Evolutionary conservation across 2,329 filamentous ascomycete species (phyloP).

Genomic region (Colletotrichum truncatum): DNA sequence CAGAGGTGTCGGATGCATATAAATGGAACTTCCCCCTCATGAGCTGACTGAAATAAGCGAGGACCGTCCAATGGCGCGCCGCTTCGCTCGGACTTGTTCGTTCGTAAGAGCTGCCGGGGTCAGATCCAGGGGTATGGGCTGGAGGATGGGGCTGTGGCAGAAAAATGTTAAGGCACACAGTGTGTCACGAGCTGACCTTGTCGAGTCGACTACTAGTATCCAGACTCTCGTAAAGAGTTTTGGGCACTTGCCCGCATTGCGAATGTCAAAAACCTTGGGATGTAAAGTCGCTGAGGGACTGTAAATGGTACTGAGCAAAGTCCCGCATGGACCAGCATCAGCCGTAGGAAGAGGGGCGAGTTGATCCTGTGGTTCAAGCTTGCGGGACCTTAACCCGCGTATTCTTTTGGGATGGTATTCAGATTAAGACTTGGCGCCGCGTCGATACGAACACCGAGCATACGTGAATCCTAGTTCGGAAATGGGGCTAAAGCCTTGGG

Average conservation of each 20-base stretch:
- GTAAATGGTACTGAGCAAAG: too few relatives aligned
- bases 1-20: neutral
- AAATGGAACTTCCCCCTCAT: neutral
- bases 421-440: neutral
- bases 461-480: neutral
- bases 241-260: neutral
- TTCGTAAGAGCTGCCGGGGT: constrained; percentile 8
- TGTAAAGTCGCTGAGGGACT: neutral
- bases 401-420: neutral
- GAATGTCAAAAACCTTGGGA: neutral
- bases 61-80: neutral
- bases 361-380: neutral
- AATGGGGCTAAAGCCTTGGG: neutral
- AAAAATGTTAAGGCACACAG: constrained; percentile 10
- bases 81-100: neutral
- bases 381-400: neutral
- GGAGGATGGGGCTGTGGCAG: constrained; percentile 1
- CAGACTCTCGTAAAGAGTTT: neutral
- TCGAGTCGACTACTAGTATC: neutral
- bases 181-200: neutral
- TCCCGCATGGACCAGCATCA: too few relatives aligned
- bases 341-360: too few relatives aligned
- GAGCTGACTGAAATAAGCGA: neutral
- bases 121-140: constrained; percentile 2
- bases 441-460: constrained; percentile 4